Percentiles rank a stretch among this genome's conserved stretches.
phyloP scores from a whole-genome alignment of 225 moss, liverwort and hornwort genomes.

The Climacium dendroides region DNA sequence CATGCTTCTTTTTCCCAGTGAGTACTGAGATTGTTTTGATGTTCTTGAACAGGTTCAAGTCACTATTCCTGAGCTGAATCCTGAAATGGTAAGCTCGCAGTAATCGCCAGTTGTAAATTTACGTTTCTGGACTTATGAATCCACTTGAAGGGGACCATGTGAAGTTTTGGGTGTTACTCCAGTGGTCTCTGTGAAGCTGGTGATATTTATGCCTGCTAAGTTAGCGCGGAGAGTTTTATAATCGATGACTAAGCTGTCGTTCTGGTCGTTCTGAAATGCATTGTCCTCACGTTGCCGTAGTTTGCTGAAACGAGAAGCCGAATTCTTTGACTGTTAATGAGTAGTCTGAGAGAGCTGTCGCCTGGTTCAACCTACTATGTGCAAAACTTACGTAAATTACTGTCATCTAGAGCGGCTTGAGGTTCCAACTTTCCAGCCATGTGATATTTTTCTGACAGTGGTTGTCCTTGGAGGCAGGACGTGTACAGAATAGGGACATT shows the following conservation, averaged over 20 bases:
- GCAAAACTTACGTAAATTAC: background rate
- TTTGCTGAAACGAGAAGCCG: background rate
- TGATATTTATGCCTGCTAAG: background rate
- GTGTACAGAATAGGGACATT: conserved; percentile 94
- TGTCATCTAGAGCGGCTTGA: background rate
- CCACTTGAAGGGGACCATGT: background rate
- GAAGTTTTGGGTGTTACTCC: background rate
- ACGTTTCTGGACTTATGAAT: background rate
- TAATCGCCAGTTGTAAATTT: background rate
- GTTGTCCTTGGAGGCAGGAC: conserved; percentile 38
- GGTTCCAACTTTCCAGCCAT: background rate
- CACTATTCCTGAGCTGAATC: conserved; percentile 60
- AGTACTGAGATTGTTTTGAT: background rate
- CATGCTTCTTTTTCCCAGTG: background rate
- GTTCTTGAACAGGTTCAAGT: conserved; percentile 26
- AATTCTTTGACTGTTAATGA: background rate
- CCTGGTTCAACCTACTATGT: background rate
- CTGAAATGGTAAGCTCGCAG: conserved; percentile 45
- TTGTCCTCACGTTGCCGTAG: background rate
- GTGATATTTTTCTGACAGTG: background rate
- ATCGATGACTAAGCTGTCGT: background rate
- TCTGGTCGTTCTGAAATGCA: background rate
- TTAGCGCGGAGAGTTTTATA: background rate
- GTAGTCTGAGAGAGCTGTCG: background rate
- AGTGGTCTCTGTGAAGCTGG: background rate